These are phyloP conservation scores for Plasmodium adleri DNA, from an alignment of 169 alveolate species.

Conservation along the genomic window DNA sequence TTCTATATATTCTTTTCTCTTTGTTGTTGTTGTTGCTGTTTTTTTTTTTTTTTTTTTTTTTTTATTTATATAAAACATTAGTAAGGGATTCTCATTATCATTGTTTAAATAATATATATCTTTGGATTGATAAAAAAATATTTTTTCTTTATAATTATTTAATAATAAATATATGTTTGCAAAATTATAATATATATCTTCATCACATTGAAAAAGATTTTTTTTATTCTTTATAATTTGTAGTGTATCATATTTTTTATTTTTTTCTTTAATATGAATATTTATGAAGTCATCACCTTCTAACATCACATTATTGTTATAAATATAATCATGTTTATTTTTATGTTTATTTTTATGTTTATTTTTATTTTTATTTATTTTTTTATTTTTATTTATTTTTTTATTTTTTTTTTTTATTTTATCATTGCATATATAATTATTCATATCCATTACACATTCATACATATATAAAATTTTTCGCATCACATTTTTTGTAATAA, in stretches of 20 bases:
- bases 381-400: not conserved
- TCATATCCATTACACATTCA: constrained; percentile 12
- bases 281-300: too few relatives aligned
- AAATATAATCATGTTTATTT: not conserved
- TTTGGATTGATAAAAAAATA: constrained; percentile 5
- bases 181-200: constrained; percentile 1
- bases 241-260: too few relatives aligned
- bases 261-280: too few relatives aligned
- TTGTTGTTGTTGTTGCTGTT: not conserved
- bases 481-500: constrained; percentile 35
- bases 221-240: not conserved
- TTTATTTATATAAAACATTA: constrained; percentile 21
- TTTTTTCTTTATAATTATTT: constrained; percentile 22
- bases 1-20: too few relatives aligned
- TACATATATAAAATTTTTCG: constrained; percentile 19
- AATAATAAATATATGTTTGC: constrained; percentile 10
- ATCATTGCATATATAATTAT: constrained; percentile 18
- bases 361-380: not conserved
- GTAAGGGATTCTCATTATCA: constrained; percentile 1
- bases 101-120: constrained; percentile 7
- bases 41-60: not conserved
- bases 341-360: not conserved
- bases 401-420: not conserved
- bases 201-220: not conserved
- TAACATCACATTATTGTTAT: too few relatives aligned